A percentile compares a stretch with the other conserved stretches of the same genome.
Evolutionary conservation across 2,329 filamentous ascomycete species (phyloP).

Genomic region (Parascedosporium putredinis): DNA sequence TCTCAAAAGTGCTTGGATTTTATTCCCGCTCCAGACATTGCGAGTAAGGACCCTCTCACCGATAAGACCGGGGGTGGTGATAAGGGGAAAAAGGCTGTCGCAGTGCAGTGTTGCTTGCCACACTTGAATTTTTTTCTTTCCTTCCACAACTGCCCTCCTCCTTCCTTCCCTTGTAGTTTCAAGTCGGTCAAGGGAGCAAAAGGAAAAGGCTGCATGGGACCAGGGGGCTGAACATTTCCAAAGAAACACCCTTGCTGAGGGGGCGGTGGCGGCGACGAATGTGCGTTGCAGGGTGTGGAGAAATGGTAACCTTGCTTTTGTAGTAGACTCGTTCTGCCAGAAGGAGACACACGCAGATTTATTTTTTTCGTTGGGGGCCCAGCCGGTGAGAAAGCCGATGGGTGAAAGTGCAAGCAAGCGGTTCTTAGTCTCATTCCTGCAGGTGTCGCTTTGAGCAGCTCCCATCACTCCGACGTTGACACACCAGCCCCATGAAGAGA

Average conservation of each 20-base stretch:
- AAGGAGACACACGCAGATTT: slow-evolving; percentile 1
- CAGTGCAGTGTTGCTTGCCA: too few relatives aligned
- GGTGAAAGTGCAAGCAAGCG: not conserved
- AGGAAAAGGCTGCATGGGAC: not conserved
- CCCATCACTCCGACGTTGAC: too few relatives aligned
- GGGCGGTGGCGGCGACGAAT: not conserved
- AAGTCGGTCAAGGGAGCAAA: slow-evolving; percentile 1
- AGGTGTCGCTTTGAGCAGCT: not conserved
- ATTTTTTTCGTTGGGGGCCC: not conserved
- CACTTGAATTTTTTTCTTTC: too few relatives aligned
- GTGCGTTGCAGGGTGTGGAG: slow-evolving; percentile 1
- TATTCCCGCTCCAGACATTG: not conserved
- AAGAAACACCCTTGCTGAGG: not conserved
- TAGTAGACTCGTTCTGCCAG: not conserved
- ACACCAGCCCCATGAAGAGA: too few relatives aligned
- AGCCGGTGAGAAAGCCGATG: not conserved
- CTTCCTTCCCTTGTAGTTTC: too few relatives aligned
- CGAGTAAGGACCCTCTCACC: not conserved
- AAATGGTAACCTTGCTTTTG: slow-evolving; percentile 2
- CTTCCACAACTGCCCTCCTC: too few relatives aligned
- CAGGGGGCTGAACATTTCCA: not conserved
- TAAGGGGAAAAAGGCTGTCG: too few relatives aligned
- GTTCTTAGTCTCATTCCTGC: not conserved
- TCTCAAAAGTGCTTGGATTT: not conserved
- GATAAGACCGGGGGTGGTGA: slow-evolving; percentile 3